phyloP scores from a whole-genome alignment of 768 basidiomycete species.

The Kwoniella dejecticola region DNA sequence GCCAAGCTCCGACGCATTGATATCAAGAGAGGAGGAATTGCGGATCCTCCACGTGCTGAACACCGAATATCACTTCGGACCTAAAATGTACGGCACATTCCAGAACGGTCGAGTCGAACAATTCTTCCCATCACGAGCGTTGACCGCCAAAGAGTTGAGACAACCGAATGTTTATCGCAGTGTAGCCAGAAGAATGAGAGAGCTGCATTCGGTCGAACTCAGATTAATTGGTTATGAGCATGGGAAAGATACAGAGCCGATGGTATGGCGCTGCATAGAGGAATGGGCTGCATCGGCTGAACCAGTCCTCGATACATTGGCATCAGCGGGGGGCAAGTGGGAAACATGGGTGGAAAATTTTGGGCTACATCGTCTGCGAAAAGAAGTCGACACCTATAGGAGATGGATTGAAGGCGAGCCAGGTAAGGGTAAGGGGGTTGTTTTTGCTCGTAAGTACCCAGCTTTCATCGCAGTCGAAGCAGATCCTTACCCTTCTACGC shows the following conservation, averaged over 20 bases:
- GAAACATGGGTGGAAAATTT: slow-evolving; percentile 59
- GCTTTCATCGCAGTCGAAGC: not conserved
- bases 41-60: slow-evolving; percentile 86
- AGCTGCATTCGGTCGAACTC: slow-evolving; percentile 89
- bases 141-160: slow-evolving; percentile 75
- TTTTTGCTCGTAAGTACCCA: slow-evolving; percentile 56
- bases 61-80: slow-evolving; percentile 82
- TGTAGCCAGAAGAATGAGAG: slow-evolving; percentile 93
- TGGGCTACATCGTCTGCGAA: slow-evolving; percentile 66
- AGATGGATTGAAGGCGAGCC: slow-evolving; percentile 70
- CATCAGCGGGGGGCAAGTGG: slow-evolving; percentile 36
- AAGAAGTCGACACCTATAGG: slow-evolving; percentile 70
- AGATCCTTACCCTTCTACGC: slow-evolving; percentile 40
- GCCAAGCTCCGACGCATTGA: slow-evolving; percentile 77
- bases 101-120: slow-evolving; percentile 93
- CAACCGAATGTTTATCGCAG: slow-evolving; percentile 74
- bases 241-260: slow-evolving; percentile 39
- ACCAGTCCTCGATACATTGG: slow-evolving; percentile 67
- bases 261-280: slow-evolving; percentile 47
- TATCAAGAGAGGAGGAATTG: slow-evolving; percentile 83
- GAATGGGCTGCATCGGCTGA: slow-evolving; percentile 67
- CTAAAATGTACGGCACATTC: slow-evolving; percentile 91
- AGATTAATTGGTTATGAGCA: slow-evolving; percentile 60
- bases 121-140: slow-evolving; percentile 83
- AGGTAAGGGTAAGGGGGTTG: slow-evolving; percentile 64